Conservation (phyloP, 805 yeast species). For the Tetrapisispora taiwanensis region DNA sequence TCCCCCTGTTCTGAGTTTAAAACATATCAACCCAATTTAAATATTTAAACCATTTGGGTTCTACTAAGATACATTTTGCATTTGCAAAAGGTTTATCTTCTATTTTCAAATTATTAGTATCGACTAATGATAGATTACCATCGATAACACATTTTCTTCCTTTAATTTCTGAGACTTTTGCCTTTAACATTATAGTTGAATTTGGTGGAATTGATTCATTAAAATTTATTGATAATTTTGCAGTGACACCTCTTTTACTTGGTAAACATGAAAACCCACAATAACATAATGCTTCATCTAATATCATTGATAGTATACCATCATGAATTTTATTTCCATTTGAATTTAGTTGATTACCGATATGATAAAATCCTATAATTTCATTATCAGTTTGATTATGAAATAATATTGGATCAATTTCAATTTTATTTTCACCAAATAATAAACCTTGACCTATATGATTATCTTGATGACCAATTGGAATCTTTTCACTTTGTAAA, state of each 20-base stretch:
- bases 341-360: constrained; percentile 59
- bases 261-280: constrained; percentile 83
- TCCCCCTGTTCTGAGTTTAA: no score
- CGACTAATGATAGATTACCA: constrained; percentile 41
- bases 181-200: constrained; percentile 54
- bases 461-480: constrained; percentile 47
- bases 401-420: constrained; percentile 68
- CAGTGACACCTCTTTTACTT: constrained; percentile 80
- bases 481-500: constrained; percentile 38
- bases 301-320: constrained; percentile 65
- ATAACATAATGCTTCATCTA: constrained; percentile 78
- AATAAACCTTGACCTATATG: constrained; percentile 67
- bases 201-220: constrained; percentile 39
- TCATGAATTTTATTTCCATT: constrained; percentile 69
- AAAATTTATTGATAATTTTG: constrained; percentile 57
- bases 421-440: constrained; percentile 56
- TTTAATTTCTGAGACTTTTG: constrained; percentile 51
- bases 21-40: constrained; percentile 41
- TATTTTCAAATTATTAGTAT: constrained; percentile 2
- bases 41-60: constrained; percentile 81
- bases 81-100: constrained; percentile 35
- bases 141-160: constrained; percentile 78
- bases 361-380: constrained; percentile 54
- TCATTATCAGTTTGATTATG: constrained; percentile 41
- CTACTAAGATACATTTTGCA: constrained; percentile 65